These are phyloP conservation scores for Saccharomycopsis microspora DNA, from an alignment of 805 yeast genomes.

Conservation along the genomic window DNA sequence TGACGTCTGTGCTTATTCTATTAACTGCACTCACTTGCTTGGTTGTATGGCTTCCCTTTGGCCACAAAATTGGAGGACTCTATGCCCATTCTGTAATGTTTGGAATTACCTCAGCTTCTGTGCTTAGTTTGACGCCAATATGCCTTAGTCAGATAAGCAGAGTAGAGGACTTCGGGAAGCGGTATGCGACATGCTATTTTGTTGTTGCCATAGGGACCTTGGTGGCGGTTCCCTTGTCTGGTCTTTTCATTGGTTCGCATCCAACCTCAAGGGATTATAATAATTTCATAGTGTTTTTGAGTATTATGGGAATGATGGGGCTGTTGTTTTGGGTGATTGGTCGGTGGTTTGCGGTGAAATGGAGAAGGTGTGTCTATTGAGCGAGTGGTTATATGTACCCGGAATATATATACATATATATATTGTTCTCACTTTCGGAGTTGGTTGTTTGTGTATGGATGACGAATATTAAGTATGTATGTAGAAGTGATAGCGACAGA, in stretches of 20 bases:
- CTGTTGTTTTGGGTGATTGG: constrained; percentile 32
- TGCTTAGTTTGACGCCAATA: constrained; percentile 48
- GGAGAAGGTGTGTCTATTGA: constrained; percentile 4
- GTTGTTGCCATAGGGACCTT: constrained; percentile 41
- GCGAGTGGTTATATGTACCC: background rate
- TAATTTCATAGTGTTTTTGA: constrained; percentile 27
- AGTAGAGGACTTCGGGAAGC: constrained; percentile 41
- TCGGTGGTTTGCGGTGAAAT: constrained; percentile 29
- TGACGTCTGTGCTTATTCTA: constrained; percentile 29
- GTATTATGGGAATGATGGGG: constrained; percentile 27
- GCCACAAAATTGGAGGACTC: constrained; percentile 23
- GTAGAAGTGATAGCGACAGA: too few relatives aligned
- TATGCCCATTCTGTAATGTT: constrained; percentile 37
- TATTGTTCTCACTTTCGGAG: too few relatives aligned
- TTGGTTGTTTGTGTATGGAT: too few relatives aligned
- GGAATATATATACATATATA: too few relatives aligned
- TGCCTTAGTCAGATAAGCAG: constrained; percentile 49
- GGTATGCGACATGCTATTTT: constrained; percentile 47
- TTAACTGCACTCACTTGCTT: constrained; percentile 26
- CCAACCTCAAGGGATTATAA: constrained; percentile 25
- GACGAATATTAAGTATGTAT: too few relatives aligned
- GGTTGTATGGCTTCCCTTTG: constrained; percentile 34
- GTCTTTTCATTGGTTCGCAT: constrained; percentile 30
- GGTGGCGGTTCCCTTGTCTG: constrained; percentile 38
- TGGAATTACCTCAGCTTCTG: constrained; percentile 48